Base-by-base conservation (phyloP, 1,284 basidiomycete genomes). In the Golubevia sp. region DNA sequence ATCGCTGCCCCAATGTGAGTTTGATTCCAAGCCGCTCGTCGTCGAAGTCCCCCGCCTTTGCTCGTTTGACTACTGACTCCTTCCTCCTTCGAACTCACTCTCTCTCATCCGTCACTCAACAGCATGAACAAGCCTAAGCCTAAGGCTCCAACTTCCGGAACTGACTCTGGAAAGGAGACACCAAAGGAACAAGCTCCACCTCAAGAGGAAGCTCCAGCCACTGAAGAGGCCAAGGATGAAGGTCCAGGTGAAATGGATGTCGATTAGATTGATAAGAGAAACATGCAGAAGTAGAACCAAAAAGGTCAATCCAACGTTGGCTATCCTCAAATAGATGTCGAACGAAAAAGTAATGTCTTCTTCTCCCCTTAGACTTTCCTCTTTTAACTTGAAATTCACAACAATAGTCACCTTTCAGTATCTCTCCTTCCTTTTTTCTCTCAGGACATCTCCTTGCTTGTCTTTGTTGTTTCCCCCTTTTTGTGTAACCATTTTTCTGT, bases 241-340 rank as follows among this genome's bases (percentile, higher is more conserved):
- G 58, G 66, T 52, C 69, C 68, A 21, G 69, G 67, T 26, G 74
- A 81, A 68, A 81, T 81, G 78, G 78, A 81, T 54, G 77, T 81
- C 55, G 78, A 81, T 59, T 81, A 70, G 58, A 58, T 20, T 25
- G 38, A 13, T 44, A 44, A 44, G 18, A 18, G 38, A 18, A 44
- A 44, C n/a, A n/a, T n/a, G n/a, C n/a, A n/a, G n/a, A n/a, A n/a
- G n/a, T n/a, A n/a, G n/a, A n/a, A n/a, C n/a, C n/a, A n/a, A n/a
- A n/a, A n/a, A n/a, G n/a, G n/a, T n/a, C n/a, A n/a, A n/a, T n/a
- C n/a, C n/a, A n/a, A n/a, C n/a, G n/a, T n/a, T n/a, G n/a, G n/a
- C n/a, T n/a, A n/a, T n/a, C n/a, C n/a, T n/a, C n/a, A n/a, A n/a
- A n/a, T n/a, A n/a, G n/a, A n/a, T n/a, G n/a, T n/a, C n/a, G n/a